Base-by-base conservation (phyloP, 352 stramenopile species). In the Phytophthora quininea region DNA sequence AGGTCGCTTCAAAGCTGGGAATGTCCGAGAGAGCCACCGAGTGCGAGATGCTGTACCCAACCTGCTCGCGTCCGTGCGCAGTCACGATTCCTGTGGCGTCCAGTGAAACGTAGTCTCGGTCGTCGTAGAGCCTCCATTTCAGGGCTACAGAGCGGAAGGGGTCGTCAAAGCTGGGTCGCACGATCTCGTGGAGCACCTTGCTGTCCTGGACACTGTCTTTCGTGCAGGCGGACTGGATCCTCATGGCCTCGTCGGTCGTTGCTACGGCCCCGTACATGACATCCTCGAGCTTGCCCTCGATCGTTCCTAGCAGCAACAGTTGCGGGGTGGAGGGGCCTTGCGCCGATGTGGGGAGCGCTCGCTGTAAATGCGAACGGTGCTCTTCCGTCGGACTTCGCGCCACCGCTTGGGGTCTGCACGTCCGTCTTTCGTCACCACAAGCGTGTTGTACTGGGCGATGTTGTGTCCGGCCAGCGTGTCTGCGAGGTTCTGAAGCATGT, bases 361-460 rank as follows among this genome's bases (percentile, higher is more conserved):
- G n/a, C 58, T 77, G 65, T 81, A 84, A 30, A 79, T 73, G 43
- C 67, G 66, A 6, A 83, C 59, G 54, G 58, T 61, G 51, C 68
- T 69, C 47, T 57, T 65, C n/a, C 55, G 60, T n/a, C 69, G 68
- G n/a, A 83, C 58, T 64, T 80, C 66, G 3, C 71, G 67, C 75
- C 75, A 83, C 8, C 62, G 62, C 14, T 65, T 47, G 0, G 71
- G 40, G 37, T 86, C 76, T 2, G 80, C 64, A 33, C 73, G 52
- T 8, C 79, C 78, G 45, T 82, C 61, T 58, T 86, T 77, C 2
- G 74, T 73, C 51, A 77, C 48, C 27, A 86, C 65, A 27, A 85
- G 74, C 24, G 71, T 74, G 64, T 86, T 79, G 62, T 86, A 88
- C 53, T 90, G 76, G 10, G 64, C 51, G 10, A 90, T 76, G 55